Percentiles rank a stretch among this genome's conserved stretches.
These are phyloP conservation scores for Salix purpurea DNA, from an alignment of 345 rosid species.

Conservation along the genomic window DNA sequence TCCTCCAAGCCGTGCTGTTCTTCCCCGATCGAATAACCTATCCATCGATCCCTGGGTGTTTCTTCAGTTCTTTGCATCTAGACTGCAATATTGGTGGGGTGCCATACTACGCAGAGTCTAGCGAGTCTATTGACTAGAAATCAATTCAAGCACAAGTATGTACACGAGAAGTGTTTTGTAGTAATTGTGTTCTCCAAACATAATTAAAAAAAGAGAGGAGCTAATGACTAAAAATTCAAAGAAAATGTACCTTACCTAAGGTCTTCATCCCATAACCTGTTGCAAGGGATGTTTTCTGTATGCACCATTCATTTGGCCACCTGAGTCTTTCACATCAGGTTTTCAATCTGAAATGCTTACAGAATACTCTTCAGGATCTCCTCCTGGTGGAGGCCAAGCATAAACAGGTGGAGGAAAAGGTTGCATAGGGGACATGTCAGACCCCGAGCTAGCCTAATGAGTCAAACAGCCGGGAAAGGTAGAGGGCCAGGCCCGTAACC, in stretches of 20 bases:
- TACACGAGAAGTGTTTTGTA: too few species aligned
- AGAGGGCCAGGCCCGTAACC: conserved; percentile 54
- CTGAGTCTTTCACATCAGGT: conserved; percentile 45
- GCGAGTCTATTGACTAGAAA: not conserved
- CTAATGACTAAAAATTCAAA: conserved; percentile 10
- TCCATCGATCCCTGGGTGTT: conserved; percentile 62
- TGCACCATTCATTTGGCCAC: conserved; percentile 36
- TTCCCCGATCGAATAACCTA: conserved; percentile 52
- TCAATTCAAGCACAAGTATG: too few species aligned
- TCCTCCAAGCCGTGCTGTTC: conserved; percentile 61
- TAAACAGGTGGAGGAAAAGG: conserved; percentile 52
- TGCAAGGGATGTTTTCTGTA: conserved; percentile 56
- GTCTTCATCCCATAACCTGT: conserved; percentile 60
- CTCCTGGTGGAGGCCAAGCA: conserved; percentile 49
- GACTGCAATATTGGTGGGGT: conserved; percentile 71
- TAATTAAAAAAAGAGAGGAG: too few species aligned
- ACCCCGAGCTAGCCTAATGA: conserved; percentile 53
- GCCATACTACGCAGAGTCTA: conserved; percentile 48
- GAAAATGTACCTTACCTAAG: conserved; percentile 50
- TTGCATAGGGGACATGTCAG: conserved; percentile 43
- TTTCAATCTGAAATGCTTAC: conserved; percentile 43
- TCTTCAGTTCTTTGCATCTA: conserved; percentile 44
- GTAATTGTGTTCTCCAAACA: not conserved
- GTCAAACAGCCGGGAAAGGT: conserved; percentile 51
- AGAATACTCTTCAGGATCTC: conserved; percentile 46